Percentiles rank a stretch among this genome's conserved stretches.
These are phyloP conservation scores for Colletotrichum plurivorum DNA, from an alignment of 2,329 filamentous ascomycete species.

Conservation along the genomic window DNA sequence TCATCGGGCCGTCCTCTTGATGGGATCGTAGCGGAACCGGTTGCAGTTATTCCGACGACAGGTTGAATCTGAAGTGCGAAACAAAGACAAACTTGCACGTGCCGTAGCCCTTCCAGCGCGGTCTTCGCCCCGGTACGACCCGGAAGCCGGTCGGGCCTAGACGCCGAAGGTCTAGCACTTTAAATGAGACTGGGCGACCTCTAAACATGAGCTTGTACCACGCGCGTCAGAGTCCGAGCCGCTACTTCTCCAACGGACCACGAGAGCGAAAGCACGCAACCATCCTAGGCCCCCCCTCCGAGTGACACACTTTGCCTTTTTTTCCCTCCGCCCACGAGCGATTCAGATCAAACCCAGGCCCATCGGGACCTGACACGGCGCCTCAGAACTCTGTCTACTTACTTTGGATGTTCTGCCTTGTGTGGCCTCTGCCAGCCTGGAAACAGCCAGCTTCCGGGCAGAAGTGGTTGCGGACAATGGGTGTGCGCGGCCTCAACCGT, in stretches of 20 bases:
- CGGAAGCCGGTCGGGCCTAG: too few relatives aligned
- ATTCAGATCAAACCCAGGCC: constrained; percentile 32
- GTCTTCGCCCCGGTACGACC: too few relatives aligned
- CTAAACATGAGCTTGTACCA: not conserved
- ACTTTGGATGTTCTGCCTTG: constrained; percentile 2
- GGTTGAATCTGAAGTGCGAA: too few relatives aligned
- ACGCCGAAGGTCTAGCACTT: too few relatives aligned
- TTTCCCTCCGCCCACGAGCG: not conserved
- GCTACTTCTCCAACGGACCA: not conserved
- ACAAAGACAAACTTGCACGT: too few relatives aligned
- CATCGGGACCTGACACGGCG: constrained; percentile 18
- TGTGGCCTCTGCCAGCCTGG: not conserved
- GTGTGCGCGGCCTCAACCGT: constrained; percentile 5
- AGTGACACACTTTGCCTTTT: constrained; percentile 18
- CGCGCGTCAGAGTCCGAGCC: not conserved
- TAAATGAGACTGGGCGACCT: too few relatives aligned
- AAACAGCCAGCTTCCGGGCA: not conserved
- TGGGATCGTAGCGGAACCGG: too few relatives aligned
- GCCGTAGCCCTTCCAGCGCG: too few relatives aligned
- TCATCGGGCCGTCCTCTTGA: too few relatives aligned
- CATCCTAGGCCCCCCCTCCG: not conserved
- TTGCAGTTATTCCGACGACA: too few relatives aligned
- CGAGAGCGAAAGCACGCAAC: not conserved
- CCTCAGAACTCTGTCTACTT: constrained; percentile 6
- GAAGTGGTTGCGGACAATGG: not conserved